Evolutionary conservation across 2,329 filamentous ascomycete species (phyloP).

Genomic region (Zymoseptoria crescenta): DNA sequence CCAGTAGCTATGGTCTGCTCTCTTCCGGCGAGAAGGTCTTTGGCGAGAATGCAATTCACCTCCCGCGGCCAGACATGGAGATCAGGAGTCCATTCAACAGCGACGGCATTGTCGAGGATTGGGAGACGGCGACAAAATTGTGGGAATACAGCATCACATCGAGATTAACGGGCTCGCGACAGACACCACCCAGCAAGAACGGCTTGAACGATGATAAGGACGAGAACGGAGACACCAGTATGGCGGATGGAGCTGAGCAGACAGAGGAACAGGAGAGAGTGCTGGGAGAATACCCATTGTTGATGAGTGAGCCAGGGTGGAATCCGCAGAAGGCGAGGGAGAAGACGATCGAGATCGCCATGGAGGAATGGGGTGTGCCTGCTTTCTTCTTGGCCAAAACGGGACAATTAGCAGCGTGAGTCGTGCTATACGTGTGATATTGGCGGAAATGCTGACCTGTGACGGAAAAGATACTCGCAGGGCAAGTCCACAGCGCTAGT

Average conservation of each 20-base stretch:
- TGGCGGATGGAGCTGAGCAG: conserved; percentile 52
- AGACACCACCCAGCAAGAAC: conserved; percentile 63
- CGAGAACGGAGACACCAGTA: conserved; percentile 39
- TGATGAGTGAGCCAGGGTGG: conserved; percentile 94
- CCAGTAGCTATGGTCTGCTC: conserved; percentile 71
- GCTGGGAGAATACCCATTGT: conserved; percentile 77
- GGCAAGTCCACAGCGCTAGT: conserved; percentile 91
- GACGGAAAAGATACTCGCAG: conserved; percentile 56
- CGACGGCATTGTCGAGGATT: conserved; percentile 89
- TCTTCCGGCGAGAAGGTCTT: conserved; percentile 56
- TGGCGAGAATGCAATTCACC: conserved; percentile 82
- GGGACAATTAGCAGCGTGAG: conserved; percentile 68
- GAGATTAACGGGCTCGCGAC: conserved; percentile 69
- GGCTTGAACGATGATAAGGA: conserved; percentile 63
- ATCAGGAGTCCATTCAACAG: conserved; percentile 86
- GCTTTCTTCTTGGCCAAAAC: conserved; percentile 90
- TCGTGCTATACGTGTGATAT: neutral
- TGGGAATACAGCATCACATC: conserved; percentile 93
- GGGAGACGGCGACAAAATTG: conserved; percentile 80
- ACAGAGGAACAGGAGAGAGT: conserved; percentile 58
- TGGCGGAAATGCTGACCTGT: neutral
- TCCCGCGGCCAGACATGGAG: conserved; percentile 67
- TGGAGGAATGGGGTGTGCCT: conserved; percentile 93
- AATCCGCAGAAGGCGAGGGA: conserved; percentile 81
- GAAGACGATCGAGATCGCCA: conserved; percentile 90